Percentiles rank a stretch among this genome's conserved stretches.
These are phyloP conservation scores for Cymbopogon flexuosus DNA, from an alignment of 202 grass and related monocot species.

Conservation along the genomic window DNA sequence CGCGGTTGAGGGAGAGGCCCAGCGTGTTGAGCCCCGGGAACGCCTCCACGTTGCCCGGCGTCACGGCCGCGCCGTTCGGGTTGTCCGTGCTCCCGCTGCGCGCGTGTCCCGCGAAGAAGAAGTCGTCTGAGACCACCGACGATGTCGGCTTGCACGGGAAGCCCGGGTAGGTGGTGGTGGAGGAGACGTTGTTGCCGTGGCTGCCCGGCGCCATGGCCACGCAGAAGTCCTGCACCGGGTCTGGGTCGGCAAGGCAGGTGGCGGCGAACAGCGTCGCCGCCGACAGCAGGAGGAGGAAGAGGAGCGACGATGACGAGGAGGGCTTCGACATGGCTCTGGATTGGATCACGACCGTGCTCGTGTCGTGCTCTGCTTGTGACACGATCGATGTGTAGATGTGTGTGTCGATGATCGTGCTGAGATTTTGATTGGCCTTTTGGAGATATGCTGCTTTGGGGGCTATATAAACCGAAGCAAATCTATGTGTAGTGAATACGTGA, in stretches of 20 bases:
- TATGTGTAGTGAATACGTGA: background rate
- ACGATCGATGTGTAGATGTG: background rate
- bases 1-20: constrained; percentile 75
- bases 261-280: background rate
- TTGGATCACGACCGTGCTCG: background rate
- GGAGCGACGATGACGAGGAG: background rate
- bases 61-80: constrained; percentile 31
- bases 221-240: constrained; percentile 80
- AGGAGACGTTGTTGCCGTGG: too few relatives aligned
- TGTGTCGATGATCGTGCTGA: background rate
- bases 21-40: constrained; percentile 90
- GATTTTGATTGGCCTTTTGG: background rate
- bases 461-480: constrained; percentile 13
- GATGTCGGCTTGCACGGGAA: constrained; percentile 52
- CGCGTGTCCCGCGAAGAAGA: constrained; percentile 60
- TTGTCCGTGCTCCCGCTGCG: constrained; percentile 36
- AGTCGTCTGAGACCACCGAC: constrained; percentile 59
- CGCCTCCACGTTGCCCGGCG: constrained; percentile 44
- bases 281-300: background rate
- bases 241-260: constrained; percentile 41
- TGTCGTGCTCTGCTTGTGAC: background rate
- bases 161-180: background rate
- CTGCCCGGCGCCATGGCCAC: constrained; percentile 29
- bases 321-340: background rate
- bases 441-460: background rate